phyloP scores from a whole-genome alignment of 768 basidiomycete genomes.

The Artomyces pyxidatus region DNA sequence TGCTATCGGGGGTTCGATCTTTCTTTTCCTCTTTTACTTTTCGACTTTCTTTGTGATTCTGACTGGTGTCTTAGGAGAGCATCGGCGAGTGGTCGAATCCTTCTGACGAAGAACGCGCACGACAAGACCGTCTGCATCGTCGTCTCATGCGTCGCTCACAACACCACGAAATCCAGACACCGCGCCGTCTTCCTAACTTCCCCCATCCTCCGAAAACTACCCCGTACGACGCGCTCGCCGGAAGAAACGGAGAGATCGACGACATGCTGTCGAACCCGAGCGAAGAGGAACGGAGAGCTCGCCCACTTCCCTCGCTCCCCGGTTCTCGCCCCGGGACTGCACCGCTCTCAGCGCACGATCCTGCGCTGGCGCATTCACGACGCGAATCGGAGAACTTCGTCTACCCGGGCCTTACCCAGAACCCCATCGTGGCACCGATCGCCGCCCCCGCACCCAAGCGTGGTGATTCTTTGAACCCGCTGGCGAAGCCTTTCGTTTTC shows the following conservation, averaged over 20 bases:
- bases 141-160: slow-evolving; percentile 44
- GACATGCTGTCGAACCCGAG: slow-evolving; percentile 85
- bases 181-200: slow-evolving; percentile 71
- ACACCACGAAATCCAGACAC: slow-evolving; percentile 47
- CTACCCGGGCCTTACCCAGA: slow-evolving; percentile 15
- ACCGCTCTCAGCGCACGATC: slow-evolving; percentile 54
- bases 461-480: slow-evolving; percentile 50
- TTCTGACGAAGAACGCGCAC: slow-evolving; percentile 80
- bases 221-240: slow-evolving; percentile 22
- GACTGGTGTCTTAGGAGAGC: slow-evolving; percentile 40
- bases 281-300: slow-evolving; percentile 46
- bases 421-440: slow-evolving; percentile 11
- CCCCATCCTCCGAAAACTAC: slow-evolving; percentile 62
- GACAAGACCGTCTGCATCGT: slow-evolving; percentile 56
- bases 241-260: slow-evolving; percentile 31
- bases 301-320: not conserved
- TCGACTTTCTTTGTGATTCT: slow-evolving; percentile 6
- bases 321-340: slow-evolving; percentile 36
- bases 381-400: slow-evolving; percentile 35
- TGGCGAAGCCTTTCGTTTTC: slow-evolving; percentile 81
- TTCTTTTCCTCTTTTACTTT: not conserved
- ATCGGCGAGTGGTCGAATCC: slow-evolving; percentile 89
- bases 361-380: slow-evolving; percentile 58
- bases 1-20: no score
- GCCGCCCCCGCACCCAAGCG: slow-evolving; percentile 14